Evolutionary conservation across 805 yeast species (phyloP), one percentile per base, ranked within the genome.

Genomic region (Schwanniomyces yamadae): DNA sequence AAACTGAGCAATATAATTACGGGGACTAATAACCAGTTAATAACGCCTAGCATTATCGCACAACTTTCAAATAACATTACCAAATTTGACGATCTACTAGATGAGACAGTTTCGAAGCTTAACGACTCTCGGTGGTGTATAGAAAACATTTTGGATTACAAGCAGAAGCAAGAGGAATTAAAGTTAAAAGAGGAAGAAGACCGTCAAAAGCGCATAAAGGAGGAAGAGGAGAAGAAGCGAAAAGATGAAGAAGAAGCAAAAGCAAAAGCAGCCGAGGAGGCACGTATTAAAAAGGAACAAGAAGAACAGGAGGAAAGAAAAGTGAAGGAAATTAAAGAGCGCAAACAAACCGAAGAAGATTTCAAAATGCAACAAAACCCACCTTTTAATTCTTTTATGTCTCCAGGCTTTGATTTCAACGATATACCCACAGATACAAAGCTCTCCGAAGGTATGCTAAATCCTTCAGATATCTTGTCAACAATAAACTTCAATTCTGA

Each of bases 81-180:
- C 27, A 59, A 57, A 30, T 67, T 68, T 39, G 73, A 68, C 41
- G 69, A 57, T 36, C 56, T 66, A 20, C 52, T 68, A n/a, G 74
- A 68, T 43, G 73, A 68, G 6, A 63, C 72, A 2, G 52, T 61
- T 8, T 40, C 56, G 35, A 66, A 66, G 42, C 61, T 68, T 41
- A 67, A 66, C 44, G 73, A 68, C 33, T 65, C 71, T 2, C 50
- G 55, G 24, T 68, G 74, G 74, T 68, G 73, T 37, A 50, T 68
- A 4, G 71, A 59, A 37, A 66, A 60, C 40, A 67, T 68, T 33
- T 48, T 67, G 21, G 71, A 68, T 44, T 66, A 56, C 48, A 63
- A 58, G 44, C 71, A 65, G 45, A 55, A 57, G 28, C 70, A 66
- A 41, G 71, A 66, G 42, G 71, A 66, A 44, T 36, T 59, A 45